Base-by-base conservation (phyloP, 805 yeast species). In the Yamadazyma ubonensis region DNA sequence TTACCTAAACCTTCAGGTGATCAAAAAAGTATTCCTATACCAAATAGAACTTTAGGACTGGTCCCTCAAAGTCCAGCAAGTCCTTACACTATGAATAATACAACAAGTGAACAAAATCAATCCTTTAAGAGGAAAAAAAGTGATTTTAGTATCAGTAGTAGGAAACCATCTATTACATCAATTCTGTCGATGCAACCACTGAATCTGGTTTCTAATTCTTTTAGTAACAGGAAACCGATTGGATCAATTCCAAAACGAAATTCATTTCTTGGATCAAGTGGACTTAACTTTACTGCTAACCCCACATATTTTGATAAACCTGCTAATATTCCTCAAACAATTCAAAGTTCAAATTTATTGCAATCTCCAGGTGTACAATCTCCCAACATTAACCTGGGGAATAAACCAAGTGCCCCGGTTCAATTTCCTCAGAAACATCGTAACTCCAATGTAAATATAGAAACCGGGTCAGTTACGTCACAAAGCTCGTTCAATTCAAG, bases 61-160 rank as follows among this genome's bases (percentile, higher is more conserved):
- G 42, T 42, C 17, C 48, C 51, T 2, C 50, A 46, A 32, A 55
- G 58, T 37, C 54, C 59, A 6, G 51, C 55, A 10, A 50, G 61
- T 3, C 54, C 63, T 19, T 41, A 34, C 21, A 36, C 36, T 29
- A 37, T 36, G 14, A 39, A 34, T 21, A 30, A 30, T 19, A 17
- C 18, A 4, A 30, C 18, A 19, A 30, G 27, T 17, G 51, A 50
- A 39, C 38, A 42, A n/a, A 55, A 50, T 34, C 66, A 61, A 49
- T 67, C 56, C 37, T 68, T 67, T 47, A 69, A 69, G 50, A 44
- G 75, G n/a, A 68, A 67, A 42, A 68, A 67, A 53, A 58, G 70
- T 1, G 73, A 67, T 30, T 44, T 61, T 15, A 62, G 53, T 39
- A 38, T 45, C 4, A 36, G 26, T 25, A 43, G 46, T 25, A 31